These are phyloP conservation scores for Byssochlamys sp. DNA, from an alignment of 2,329 filamentous ascomycete species.

Conservation along the genomic window DNA sequence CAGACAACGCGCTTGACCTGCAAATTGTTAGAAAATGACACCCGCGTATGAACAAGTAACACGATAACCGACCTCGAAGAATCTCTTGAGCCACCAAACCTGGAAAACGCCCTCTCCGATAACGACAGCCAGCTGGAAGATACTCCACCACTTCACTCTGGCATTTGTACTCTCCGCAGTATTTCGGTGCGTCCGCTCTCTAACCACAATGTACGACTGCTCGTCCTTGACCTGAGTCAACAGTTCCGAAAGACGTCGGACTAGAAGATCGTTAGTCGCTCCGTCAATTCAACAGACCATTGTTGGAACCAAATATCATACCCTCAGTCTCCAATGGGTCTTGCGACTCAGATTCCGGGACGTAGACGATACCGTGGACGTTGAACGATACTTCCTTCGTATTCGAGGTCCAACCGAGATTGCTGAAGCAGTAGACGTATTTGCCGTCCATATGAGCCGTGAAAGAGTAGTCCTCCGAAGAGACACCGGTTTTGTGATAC, in stretches of 20 bases:
- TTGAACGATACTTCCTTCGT: conserved; percentile 99
- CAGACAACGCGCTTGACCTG: conserved; percentile 42
- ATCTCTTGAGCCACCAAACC: conserved; percentile 98
- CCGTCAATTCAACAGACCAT: background rate
- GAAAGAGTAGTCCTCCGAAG: conserved; percentile 89
- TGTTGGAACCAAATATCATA: conserved; percentile 32
- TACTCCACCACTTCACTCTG: conserved; percentile 98
- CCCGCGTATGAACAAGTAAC: background rate
- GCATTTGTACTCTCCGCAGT: conserved; percentile 97
- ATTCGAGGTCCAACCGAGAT: conserved; percentile 92
- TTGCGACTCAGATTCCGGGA: conserved; percentile 74
- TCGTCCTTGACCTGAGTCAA: conserved; percentile 92
- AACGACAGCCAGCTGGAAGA: conserved; percentile 85
- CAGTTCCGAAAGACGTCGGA: conserved; percentile 72
- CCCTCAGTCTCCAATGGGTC: conserved; percentile 88
- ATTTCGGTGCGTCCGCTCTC: conserved; percentile 93
- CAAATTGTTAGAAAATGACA: conserved; percentile 6
- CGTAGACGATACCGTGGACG: conserved; percentile 96
- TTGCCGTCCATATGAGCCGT: conserved; percentile 74
- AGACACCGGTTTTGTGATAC: conserved; percentile 68
- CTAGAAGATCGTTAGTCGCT: conserved; percentile 36
- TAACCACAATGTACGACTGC: conserved; percentile 89
- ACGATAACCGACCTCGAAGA: conserved; percentile 66
- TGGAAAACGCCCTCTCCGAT: conserved; percentile 91
- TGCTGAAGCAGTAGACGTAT: conserved; percentile 96